Percentiles rank a stretch among this genome's conserved stretches.
Evolutionary conservation across 1,139 yeast genomes (phyloP).

Genomic region (Hansenula lynferdii): DNA sequence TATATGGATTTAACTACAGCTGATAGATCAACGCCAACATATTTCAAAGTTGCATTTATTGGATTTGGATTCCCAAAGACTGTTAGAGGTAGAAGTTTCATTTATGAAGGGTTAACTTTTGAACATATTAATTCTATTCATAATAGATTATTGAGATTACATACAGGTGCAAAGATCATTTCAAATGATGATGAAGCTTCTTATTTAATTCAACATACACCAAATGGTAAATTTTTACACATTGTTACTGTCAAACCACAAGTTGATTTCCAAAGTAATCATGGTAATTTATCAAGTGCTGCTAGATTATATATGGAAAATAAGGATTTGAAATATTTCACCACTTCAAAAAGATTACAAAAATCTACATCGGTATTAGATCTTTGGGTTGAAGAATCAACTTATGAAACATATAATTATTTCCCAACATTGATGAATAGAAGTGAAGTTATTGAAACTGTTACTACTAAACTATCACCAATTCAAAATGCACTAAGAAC

Average conservation of each 20-base stretch:
- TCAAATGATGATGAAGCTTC: slow-evolving; percentile 62
- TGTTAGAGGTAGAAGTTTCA: slow-evolving; percentile 69
- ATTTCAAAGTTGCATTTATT: slow-evolving; percentile 73
- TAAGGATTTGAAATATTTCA: slow-evolving; percentile 66
- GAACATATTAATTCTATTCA: slow-evolving; percentile 85
- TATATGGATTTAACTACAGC: slow-evolving; percentile 65
- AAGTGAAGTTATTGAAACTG: slow-evolving; percentile 57
- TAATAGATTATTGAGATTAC: slow-evolving; percentile 65
- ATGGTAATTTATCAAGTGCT: slow-evolving; percentile 38
- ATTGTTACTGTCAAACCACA: slow-evolving; percentile 72
- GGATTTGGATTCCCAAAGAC: slow-evolving; percentile 85
- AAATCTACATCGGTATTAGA: slow-evolving; percentile 72
- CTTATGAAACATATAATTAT: slow-evolving; percentile 67
- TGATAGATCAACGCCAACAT: slow-evolving; percentile 73
- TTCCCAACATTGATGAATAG: slow-evolving; percentile 91
- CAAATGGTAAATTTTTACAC: slow-evolving; percentile 70
- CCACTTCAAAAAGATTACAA: slow-evolving; percentile 66
- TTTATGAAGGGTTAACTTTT: slow-evolving; percentile 83
- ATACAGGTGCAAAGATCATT: slow-evolving; percentile 80
- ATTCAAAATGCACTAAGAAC: slow-evolving; percentile 76
- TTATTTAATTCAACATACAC: slow-evolving; percentile 40
- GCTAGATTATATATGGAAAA: slow-evolving; percentile 68
- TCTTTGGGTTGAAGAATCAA: slow-evolving; percentile 86
- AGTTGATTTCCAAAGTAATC: slow-evolving; percentile 41
- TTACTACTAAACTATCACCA: slow-evolving; percentile 71